Base-by-base conservation (phyloP, 2,329 filamentous ascomycete species). In the Exserohilum turcica region DNA sequence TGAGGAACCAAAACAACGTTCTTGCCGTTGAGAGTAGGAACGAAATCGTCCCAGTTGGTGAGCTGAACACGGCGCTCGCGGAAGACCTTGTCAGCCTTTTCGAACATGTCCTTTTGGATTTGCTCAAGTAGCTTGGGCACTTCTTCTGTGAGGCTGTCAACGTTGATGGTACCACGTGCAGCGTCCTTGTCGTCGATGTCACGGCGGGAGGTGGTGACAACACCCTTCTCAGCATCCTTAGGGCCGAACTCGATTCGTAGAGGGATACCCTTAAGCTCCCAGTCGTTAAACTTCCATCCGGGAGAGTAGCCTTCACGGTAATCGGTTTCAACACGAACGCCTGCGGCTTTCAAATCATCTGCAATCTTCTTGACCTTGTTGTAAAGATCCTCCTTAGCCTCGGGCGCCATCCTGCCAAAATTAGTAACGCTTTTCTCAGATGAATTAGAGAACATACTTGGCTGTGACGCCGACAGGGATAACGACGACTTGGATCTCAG, bases 231-330 rank as follows among this genome's bases (percentile, higher is more conserved):
- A 10, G 89, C 88, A 72, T 97, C 94, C 78, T 96, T 96, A 68
- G 94, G 93, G 5, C 95, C 95, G 71, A 96, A 96, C 76, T 99
- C 94, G 54, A 99, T 83, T 54, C 94, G 89, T 32, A 99, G 84
- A 40, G 95, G 94, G 36, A 97, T 89, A 73, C 95, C 94, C 78
- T 93, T 95, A 66, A 97, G 83, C 76, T 99, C 95, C 91, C 92
- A 97, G 78, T 99, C 92, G 78, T 95, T 96, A 82, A 99, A 99
- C 78, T 99, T 99, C 87, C 90, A 97, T 61, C 91, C 92, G 33
- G 94, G 92, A 56, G 92, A 71, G 76, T 97, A 96, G 62, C 89
- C 90, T 45, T 97, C 93, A 54, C 95, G 88, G 73, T 86, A 84
- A 73, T 99, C 94, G 45, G 87, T 85, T 61, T 95, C 89, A 53